Evolutionary conservation across 225 moss, liverwort and hornwort genomes (phyloP).

Genomic region (Takakia lepidozioides): DNA sequence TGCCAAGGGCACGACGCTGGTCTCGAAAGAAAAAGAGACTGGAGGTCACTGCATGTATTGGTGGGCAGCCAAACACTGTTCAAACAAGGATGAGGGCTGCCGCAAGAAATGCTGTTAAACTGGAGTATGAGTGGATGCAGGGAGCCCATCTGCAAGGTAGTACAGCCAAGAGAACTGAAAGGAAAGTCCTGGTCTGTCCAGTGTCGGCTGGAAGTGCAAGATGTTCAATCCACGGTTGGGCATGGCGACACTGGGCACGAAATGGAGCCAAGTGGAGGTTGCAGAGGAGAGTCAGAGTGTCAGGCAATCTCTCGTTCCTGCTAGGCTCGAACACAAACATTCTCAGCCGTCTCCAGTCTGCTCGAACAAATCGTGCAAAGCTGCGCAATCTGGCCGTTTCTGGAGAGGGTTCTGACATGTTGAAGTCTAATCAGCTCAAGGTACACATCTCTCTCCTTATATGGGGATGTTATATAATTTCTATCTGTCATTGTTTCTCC

Average conservation of each 20-base stretch:
- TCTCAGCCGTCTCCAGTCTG: slow-evolving; percentile 41
- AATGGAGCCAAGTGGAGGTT: slow-evolving; percentile 32
- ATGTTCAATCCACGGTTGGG: slow-evolving; percentile 58
- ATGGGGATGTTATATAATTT: too few species aligned
- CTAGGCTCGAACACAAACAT: slow-evolving; percentile 18
- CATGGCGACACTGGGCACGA: slow-evolving; percentile 45
- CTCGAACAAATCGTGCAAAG: slow-evolving; percentile 74
- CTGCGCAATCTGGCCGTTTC: slow-evolving; percentile 67
- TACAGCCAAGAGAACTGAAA: slow-evolving; percentile 7
- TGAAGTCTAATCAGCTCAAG: slow-evolving; percentile 82
- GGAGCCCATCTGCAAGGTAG: slow-evolving; percentile 4
- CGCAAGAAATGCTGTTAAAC: too few species aligned
- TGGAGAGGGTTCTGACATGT: slow-evolving; percentile 55
- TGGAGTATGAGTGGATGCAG: too few species aligned
- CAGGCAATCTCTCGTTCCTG: slow-evolving; percentile 1
- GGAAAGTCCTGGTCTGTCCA: slow-evolving; percentile 9
- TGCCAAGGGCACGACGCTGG: too few species aligned
- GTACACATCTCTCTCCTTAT: slow-evolving; percentile 9
- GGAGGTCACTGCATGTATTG: too few species aligned
- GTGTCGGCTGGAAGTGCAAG: slow-evolving; percentile 59
- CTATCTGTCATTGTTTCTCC: too few species aligned
- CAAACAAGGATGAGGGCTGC: too few species aligned
- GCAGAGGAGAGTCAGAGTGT: slow-evolving; percentile 8
- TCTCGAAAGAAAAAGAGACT: too few species aligned
- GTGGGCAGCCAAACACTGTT: too few species aligned